phyloP scores from a whole-genome alignment of 1,284 basidiomycete species.

The Puccinia polysora region DNA sequence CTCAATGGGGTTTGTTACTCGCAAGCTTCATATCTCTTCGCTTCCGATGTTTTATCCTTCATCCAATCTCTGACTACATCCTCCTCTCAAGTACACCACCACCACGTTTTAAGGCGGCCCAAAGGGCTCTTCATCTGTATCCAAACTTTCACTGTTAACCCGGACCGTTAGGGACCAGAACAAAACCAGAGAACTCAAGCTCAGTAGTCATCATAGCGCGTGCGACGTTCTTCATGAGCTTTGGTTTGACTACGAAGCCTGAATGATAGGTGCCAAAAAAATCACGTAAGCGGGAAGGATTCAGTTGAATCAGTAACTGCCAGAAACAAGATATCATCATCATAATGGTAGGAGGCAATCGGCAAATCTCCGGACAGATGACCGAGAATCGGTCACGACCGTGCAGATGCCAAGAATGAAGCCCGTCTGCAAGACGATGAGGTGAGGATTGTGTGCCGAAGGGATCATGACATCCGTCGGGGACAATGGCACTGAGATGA shows the following conservation, averaged over 20 bases:
- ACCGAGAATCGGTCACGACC: no score
- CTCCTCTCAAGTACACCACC: no score
- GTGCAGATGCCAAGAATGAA: no score
- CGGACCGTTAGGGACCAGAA: neutral
- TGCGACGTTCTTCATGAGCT: neutral
- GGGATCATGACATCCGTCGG: no score
- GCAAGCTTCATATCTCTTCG: neutral
- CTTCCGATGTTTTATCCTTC: no score
- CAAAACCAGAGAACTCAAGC: neutral
- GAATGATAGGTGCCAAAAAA: neutral
- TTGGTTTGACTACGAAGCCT: conserved; percentile 23
- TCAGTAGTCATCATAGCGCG: neutral
- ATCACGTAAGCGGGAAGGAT: neutral
- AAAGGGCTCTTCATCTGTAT: neutral
- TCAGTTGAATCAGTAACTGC: neutral
- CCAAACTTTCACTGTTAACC: neutral
- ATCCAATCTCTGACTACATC: no score
- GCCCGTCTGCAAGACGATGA: neutral
- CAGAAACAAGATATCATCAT: no score
- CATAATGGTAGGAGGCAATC: no score
- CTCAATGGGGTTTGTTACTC: neutral
- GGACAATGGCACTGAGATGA: no score
- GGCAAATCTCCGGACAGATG: no score
- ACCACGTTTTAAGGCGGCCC: no score
- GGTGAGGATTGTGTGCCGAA: neutral